Percentiles rank a stretch among this genome's conserved stretches.
Conservation (phyloP, 352 stramenopile species). For the Phytophthora fragariaefolia region DNA sequence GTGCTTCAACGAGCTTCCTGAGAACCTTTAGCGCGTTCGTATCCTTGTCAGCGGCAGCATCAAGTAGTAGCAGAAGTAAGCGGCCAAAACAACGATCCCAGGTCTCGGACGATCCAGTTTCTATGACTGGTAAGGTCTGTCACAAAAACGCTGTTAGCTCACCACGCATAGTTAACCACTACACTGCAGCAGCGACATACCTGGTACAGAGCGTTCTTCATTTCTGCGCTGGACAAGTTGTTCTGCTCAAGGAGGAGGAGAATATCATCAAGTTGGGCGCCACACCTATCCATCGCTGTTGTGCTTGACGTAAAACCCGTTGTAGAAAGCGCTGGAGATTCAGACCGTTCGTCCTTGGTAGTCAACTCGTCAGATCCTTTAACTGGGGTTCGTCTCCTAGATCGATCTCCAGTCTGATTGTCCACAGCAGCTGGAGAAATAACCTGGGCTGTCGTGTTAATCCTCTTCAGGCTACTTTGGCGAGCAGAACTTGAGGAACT, state of each 20-base stretch:
- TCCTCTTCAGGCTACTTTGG: conserved; percentile 51
- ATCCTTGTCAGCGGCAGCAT: conserved; percentile 54
- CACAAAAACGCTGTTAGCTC: conserved; percentile 10
- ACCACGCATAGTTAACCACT: not conserved
- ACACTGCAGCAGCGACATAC: conserved; percentile 27
- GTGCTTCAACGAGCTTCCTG: conserved; percentile 47
- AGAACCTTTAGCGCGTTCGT: conserved; percentile 64
- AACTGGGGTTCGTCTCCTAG: not conserved
- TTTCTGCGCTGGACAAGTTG: conserved; percentile 48
- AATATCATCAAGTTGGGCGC: conserved; percentile 47
- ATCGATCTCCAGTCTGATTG: not conserved
- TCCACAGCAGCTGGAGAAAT: not conserved
- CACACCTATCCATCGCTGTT: conserved; percentile 19
- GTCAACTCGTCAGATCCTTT: conserved; percentile 3
- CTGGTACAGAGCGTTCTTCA: conserved; percentile 55
- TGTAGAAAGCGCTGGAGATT: conserved; percentile 12
- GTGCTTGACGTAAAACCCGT: conserved; percentile 7
- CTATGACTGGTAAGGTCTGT: conserved; percentile 45
- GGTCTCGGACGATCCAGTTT: conserved; percentile 32
- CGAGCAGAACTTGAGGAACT: conserved; percentile 46
- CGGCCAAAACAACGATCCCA: conserved; percentile 55
- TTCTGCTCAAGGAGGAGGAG: conserved; percentile 53
- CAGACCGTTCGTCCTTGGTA: not conserved
- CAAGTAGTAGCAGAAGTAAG: conserved; percentile 51
- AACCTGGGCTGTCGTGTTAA: conserved; percentile 36